phyloP scores from a whole-genome alignment of 2,329 filamentous ascomycete genomes.

The Colletotrichum somersetense region DNA sequence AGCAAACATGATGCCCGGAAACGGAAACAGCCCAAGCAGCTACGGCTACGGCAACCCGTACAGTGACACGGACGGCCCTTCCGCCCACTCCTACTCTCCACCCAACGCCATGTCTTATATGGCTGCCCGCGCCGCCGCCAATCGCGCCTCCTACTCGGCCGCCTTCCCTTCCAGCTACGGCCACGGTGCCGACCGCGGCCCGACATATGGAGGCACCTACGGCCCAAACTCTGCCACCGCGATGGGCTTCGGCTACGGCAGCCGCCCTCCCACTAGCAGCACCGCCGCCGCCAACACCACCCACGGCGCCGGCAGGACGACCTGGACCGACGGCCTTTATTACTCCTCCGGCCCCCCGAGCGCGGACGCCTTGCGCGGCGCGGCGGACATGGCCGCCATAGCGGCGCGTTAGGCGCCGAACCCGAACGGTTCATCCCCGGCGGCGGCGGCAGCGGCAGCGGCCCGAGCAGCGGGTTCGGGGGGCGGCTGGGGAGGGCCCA shows the following conservation, averaged over 20 bases:
- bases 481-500: neutral
- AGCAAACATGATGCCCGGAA: neutral
- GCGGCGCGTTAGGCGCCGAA: neutral
- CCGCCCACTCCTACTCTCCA: neutral
- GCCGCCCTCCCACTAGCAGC: neutral
- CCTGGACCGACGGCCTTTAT: neutral
- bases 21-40: neutral
- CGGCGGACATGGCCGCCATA: neutral
- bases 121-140: neutral
- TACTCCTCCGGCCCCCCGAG: neutral
- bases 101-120: conserved; percentile 5
- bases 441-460: neutral
- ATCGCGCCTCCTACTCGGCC: neutral
- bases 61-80: neutral
- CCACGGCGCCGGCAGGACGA: neutral
- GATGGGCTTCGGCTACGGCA: neutral
- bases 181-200: neutral
- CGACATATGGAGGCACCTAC: neutral
- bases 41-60: neutral
- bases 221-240: neutral
- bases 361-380: neutral
- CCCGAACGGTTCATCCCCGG: neutral
- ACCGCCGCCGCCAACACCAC: neutral
- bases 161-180: neutral
- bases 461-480: neutral